Percentiles rank a stretch among this genome's conserved stretches.
Conservation (phyloP, 768 basidiomycete species). For the Pisolithus microcarpus region DNA sequence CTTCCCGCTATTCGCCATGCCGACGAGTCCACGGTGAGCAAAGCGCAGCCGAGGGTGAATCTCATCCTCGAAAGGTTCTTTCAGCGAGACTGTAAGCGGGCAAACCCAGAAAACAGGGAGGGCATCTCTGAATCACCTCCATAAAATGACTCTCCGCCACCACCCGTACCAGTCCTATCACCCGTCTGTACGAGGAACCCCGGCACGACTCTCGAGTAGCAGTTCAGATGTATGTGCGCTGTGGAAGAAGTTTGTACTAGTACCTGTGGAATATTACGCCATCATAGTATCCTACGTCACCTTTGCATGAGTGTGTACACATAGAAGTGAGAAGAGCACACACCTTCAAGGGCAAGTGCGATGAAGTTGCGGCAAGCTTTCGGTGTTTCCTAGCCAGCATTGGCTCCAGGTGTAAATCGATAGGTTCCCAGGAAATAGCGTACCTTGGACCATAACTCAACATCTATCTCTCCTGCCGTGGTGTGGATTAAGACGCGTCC, state of each 20-base stretch:
- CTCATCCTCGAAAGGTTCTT: slow-evolving; percentile 92
- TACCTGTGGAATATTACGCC: slow-evolving; percentile 92
- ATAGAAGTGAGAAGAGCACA: slow-evolving; percentile 23
- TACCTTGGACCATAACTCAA: slow-evolving; percentile 92
- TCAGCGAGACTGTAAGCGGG: neutral
- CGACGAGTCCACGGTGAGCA: slow-evolving; percentile 84
- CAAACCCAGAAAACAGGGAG: neutral
- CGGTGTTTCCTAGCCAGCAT: slow-evolving; percentile 67
- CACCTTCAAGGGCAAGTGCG: slow-evolving; percentile 84
- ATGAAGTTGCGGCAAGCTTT: slow-evolving; percentile 91
- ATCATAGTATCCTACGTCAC: slow-evolving; percentile 80
- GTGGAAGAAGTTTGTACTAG: slow-evolving; percentile 3
- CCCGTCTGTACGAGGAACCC: slow-evolving; percentile 94
- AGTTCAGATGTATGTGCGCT: neutral
- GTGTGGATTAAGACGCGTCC: slow-evolving; percentile 86
- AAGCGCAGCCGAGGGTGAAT: slow-evolving; percentile 88
- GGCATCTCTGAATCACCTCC: slow-evolving; percentile 47
- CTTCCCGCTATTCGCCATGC: slow-evolving; percentile 85
- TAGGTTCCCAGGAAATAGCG: slow-evolving; percentile 1
- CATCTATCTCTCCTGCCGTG: slow-evolving; percentile 79
- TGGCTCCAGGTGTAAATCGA: neutral
- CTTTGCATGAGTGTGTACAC: slow-evolving; percentile 2
- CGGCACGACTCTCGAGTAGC: slow-evolving; percentile 60
- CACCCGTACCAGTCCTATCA: slow-evolving; percentile 86
- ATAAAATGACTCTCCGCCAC: slow-evolving; percentile 90